Percentiles rank a stretch among this genome's conserved stretches.
phyloP scores from a whole-genome alignment of 2,329 filamentous ascomycete genomes.

The Trichocomaceae sp. region DNA sequence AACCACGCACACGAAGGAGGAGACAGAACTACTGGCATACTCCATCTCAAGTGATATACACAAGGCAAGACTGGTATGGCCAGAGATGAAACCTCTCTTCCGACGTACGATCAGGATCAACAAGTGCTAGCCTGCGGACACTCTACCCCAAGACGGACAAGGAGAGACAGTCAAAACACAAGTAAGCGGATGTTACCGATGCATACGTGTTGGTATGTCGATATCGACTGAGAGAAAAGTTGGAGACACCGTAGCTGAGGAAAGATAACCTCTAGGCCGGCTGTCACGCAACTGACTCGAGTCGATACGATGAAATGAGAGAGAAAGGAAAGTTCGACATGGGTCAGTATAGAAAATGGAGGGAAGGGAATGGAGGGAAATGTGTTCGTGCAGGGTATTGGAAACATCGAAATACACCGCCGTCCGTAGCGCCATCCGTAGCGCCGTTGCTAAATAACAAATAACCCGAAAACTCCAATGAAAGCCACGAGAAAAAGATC shows the following conservation, averaged over 20 bases:
- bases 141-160: neutral
- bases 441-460: constrained; percentile 7
- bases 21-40: neutral
- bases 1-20: neutral
- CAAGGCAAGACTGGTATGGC: neutral
- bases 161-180: constrained; percentile 4
- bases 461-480: neutral
- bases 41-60: neutral
- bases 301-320: neutral
- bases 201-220: neutral
- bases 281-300: neutral
- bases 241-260: neutral
- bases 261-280: neutral
- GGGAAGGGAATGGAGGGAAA: neutral
- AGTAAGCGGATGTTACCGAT: neutral
- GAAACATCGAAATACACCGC: constrained; percentile 7
- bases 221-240: neutral
- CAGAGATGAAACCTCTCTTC: neutral
- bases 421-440: neutral
- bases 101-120: neutral
- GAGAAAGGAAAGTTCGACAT: neutral
- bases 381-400: constrained; percentile 13
- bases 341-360: neutral
- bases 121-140: neutral
- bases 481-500: neutral